Conservation (phyloP, 345 rosid species). For the Abelmoschus esculentus region DNA sequence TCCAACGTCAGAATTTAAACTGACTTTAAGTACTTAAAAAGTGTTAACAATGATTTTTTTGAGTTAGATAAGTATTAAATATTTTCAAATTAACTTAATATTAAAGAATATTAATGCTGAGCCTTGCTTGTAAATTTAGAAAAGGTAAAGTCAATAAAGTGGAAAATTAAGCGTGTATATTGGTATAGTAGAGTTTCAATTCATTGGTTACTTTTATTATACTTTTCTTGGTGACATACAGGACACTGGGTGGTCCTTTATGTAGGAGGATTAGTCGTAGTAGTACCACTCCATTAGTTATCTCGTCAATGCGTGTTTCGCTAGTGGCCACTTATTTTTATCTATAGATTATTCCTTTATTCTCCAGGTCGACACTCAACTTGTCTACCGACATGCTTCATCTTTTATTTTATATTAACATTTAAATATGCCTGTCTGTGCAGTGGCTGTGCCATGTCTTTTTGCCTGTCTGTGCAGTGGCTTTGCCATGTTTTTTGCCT, state of each 20-base stretch:
- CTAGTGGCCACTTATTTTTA: background rate
- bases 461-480: background rate
- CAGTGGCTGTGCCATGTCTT: too few relatives aligned
- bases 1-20: too few relatives aligned
- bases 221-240: too few relatives aligned
- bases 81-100: too few relatives aligned
- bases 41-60: too few relatives aligned
- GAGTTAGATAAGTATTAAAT: too few relatives aligned
- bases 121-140: background rate
- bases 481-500: background rate
- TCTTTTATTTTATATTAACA: background rate
- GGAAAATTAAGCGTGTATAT: background rate
- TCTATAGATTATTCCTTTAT: background rate
- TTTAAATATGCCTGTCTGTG: background rate
- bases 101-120: background rate
- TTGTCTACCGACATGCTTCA: background rate
- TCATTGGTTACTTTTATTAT: background rate
- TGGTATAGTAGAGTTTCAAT: background rate
- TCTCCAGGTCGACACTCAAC: background rate
- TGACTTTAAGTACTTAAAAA: too few relatives aligned
- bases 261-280: too few relatives aligned
- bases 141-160: background rate
- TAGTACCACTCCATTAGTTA: background rate
- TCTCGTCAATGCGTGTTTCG: background rate
- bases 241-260: too few relatives aligned